Evolutionary conservation across 1,139 yeast species (phyloP).

Genomic region (Sugiyamaella castrensis): DNA sequence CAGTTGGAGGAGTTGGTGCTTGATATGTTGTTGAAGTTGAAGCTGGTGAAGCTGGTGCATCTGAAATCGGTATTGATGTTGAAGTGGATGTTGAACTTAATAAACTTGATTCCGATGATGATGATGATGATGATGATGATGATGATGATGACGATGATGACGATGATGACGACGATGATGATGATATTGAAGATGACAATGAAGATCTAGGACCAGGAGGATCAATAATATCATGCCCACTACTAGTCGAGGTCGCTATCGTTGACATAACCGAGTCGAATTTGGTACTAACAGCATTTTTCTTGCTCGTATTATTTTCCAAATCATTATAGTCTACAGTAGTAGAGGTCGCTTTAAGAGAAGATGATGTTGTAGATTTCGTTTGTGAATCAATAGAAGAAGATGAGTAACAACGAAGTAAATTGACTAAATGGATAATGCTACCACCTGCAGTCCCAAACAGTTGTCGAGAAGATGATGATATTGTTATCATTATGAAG

Average conservation of each 20-base stretch:
- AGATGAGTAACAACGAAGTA: too few relatives aligned
- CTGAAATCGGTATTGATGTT: background rate
- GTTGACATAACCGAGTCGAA: constrained; percentile 7
- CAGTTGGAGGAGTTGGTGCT: constrained; percentile 37
- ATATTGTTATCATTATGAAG: too few relatives aligned
- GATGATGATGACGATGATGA: background rate
- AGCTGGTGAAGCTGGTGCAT: background rate
- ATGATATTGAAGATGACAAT: too few relatives aligned
- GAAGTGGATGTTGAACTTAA: too few relatives aligned
- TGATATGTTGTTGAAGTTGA: constrained; percentile 13
- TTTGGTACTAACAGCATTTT: background rate
- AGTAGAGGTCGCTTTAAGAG: background rate
- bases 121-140: too few relatives aligned
- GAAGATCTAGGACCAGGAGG: background rate
- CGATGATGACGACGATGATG: too few relatives aligned
- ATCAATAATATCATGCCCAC: constrained; percentile 14
- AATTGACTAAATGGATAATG: too few relatives aligned
- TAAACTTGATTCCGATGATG: too few relatives aligned
- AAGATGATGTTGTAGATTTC: background rate
- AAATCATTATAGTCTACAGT: background rate
- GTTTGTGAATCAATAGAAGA: background rate
- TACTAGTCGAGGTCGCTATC: constrained; percentile 10
- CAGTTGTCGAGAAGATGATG: too few relatives aligned
- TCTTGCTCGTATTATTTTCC: too few relatives aligned
- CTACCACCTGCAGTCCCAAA: too few relatives aligned